Conservation (phyloP, 1,284 basidiomycete species). For the Sporisorium exsertum region DNA sequence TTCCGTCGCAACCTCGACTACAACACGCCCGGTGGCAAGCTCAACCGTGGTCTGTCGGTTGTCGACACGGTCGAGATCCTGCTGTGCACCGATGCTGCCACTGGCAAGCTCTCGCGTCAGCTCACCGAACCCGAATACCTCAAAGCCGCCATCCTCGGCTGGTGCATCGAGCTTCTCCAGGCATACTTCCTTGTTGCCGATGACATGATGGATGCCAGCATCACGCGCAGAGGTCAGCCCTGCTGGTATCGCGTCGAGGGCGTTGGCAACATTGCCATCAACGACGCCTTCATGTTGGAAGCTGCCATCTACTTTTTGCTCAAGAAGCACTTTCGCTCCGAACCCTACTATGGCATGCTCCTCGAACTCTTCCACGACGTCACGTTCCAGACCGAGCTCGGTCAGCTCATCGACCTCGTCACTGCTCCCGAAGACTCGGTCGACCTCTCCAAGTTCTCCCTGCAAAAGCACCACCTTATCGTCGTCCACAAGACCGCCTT, state of each 20-base stretch:
- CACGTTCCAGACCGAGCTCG: slow-evolving; percentile 94
- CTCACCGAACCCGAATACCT: slow-evolving; percentile 78
- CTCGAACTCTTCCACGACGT: slow-evolving; percentile 92
- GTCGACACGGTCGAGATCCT: slow-evolving; percentile 93
- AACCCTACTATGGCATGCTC: slow-evolving; percentile 87
- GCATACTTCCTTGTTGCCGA: slow-evolving; percentile 97
- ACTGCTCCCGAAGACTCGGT: slow-evolving; percentile 91
- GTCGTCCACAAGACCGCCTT: slow-evolving; percentile 98
- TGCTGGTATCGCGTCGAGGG: slow-evolving; percentile 82
- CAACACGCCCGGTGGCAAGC: slow-evolving; percentile 95
- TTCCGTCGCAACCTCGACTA: slow-evolving; percentile 81
- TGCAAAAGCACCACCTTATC: slow-evolving; percentile 88
- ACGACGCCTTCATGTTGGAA: slow-evolving; percentile 97
- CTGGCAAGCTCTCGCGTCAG: slow-evolving; percentile 71
- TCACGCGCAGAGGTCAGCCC: slow-evolving; percentile 96
- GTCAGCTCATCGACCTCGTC: slow-evolving; percentile 93
- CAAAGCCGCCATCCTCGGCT: slow-evolving; percentile 89
- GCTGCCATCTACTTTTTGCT: slow-evolving; percentile 90
- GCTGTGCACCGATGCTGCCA: slow-evolving; percentile 73
- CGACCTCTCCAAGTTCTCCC: slow-evolving; percentile 87
- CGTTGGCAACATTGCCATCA: slow-evolving; percentile 90
- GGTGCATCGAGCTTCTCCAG: slow-evolving; percentile 98
- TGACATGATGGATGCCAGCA: slow-evolving; percentile 95
- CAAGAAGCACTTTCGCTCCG: slow-evolving; percentile 85
- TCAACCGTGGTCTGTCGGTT: slow-evolving; percentile 94